Evolutionary conservation across 75 land plant genomes (phyloP), one percentile per base, ranked within the genome.

Genomic region (Chamaecyparis obtusa): DNA sequence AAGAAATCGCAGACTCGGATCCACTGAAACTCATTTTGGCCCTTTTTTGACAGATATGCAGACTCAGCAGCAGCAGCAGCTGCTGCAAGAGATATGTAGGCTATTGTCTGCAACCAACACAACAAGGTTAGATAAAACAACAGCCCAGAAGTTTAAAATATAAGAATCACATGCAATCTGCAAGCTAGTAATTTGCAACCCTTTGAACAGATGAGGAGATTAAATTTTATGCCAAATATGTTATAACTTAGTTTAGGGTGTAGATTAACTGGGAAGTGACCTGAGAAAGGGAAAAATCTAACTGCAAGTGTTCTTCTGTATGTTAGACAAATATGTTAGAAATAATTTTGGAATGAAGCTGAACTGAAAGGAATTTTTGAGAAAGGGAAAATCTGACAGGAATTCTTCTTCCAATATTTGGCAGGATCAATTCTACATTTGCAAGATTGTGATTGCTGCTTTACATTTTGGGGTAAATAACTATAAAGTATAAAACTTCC

Each of bases 1-100:
- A 90, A 94, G 75, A 90, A 54, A 16, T 90, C 80, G 85, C 97
- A 94, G 35, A 90, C 80, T 89, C 93, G 91, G 90, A 90, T 92
- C 97, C 97, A 95, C 75, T 93, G 91, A 54, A 94, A 64, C 80
- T 95, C 92, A 1, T 67, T 55, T 72, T 95, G 90, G 13, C 97
- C 97, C 46, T 76, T 54, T 88, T 96, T 85, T 0, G 91, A 90
- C 10, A 92, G 81, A 67, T 89, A 91, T 35, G 97, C 91, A 36
- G 94, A 91, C 69, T 96, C 95, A 0, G 91, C 89, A 0, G 93
- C 93, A 0, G 97, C 92, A 0, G 95, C 93, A 39, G 91, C 92
- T 15, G 94, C 94, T 0, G 93, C 89, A 64, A 92, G 56, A 17
- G 86, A 84, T 85, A 92, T 10, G 83, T 96, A 96, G 0, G 97